Base-by-base conservation (phyloP, 1,139 yeast genomes). In the Arxiozyma heterogenica region DNA sequence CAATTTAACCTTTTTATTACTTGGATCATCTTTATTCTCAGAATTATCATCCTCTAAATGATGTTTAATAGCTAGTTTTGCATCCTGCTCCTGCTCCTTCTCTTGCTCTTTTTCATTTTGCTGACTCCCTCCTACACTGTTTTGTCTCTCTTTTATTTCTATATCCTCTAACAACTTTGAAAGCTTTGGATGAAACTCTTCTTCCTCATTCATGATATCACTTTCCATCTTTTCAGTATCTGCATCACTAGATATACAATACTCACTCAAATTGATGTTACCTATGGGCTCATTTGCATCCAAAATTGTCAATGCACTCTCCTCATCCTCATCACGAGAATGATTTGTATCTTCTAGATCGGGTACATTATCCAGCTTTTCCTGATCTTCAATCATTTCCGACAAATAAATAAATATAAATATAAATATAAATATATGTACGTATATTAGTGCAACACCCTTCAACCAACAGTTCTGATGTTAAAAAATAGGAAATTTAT, bases 201-300 rank as follows among this genome's bases (percentile, higher is more conserved):
- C 56, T 18, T 46, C 53, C 1, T 44, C 53, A 12, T 44, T 39
- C 30, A 43, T 41, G 15, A 55, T 47, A 38, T 53, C 59, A 47
- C 53, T 51, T 6, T 50, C 68, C 67, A 67, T 61, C 54, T 64
- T 67, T 52, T 67, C 71, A 1, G 71, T 67, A 48, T 66, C 71
- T 47, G 71, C 70, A 58, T 65, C 68, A 51, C 67, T 62, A 17
- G 68, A 62, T 39, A 66, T 60, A 56, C 64, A 63, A 55, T 61
- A 62, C 51, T 67, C 67, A 41, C 64, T 60, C 43, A 63, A 50
- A 50, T 62, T 60, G 43, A 59, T 53, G 21, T 55, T 57, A 34
- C 50, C 49, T 45, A 55, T 56, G 18, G 57, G 53, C 39, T 59
- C 57, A 20, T 54, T 58, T 15, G 55, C 56, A 22, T 66, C 68